Percentiles rank a stretch among this genome's conserved stretches.
Evolutionary conservation across 192 early-diverging fungal species (phyloP).

Genomic region (Martensiomyces pterosporus): DNA sequence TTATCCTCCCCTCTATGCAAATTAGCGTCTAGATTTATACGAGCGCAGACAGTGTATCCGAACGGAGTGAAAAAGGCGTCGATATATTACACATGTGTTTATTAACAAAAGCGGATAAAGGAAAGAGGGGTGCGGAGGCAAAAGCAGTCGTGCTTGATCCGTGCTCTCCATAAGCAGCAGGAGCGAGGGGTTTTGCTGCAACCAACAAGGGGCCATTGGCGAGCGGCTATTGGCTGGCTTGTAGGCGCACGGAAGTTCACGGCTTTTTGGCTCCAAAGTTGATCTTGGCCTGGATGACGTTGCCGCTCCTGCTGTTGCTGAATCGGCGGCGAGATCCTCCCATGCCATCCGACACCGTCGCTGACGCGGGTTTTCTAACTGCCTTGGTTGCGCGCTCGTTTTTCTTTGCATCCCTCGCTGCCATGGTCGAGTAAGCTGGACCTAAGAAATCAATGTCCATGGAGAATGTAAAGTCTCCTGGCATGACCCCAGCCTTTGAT

Average conservation of each 20-base stretch:
- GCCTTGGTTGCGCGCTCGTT: background rate
- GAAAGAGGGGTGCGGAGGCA: no score
- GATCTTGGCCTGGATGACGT: slow-evolving; percentile 27
- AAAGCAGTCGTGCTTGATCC: no score
- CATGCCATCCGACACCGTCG: slow-evolving; percentile 19
- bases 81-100: no score
- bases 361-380: background rate
- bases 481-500: background rate
- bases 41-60: no score
- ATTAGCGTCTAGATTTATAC: no score
- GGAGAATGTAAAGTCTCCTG: background rate
- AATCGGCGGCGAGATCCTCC: slow-evolving; percentile 12
- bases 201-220: no score
- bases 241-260: no score
- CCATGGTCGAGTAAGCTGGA: background rate
- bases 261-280: slow-evolving; percentile 28
- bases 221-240: no score
- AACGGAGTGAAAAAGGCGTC: no score
- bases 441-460: background rate
- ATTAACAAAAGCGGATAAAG: no score
- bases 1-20: no score
- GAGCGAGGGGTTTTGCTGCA: background rate
- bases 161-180: no score
- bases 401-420: background rate
- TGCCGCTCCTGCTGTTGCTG: slow-evolving; percentile 1